Base-by-base conservation (phyloP, 768 basidiomycete genomes). In the Leucocoprinus leucothites region DNA sequence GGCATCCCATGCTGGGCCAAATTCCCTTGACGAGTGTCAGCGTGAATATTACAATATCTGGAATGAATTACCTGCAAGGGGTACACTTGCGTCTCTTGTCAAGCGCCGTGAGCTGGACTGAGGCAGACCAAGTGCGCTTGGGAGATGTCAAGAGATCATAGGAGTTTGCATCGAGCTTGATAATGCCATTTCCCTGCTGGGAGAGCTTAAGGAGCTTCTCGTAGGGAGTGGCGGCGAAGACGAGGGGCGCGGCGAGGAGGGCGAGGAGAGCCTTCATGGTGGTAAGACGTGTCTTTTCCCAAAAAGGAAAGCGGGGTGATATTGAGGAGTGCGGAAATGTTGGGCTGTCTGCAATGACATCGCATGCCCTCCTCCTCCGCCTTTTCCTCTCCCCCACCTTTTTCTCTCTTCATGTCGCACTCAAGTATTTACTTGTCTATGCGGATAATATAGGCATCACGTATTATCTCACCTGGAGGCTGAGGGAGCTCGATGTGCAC, bases 361-460 rank as follows among this genome's bases (percentile, higher is more conserved):
- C 87, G 61, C 89, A 94, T 88, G 90, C 84, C 44, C 78, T 94
- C 58, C 86, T 95, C 50, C 82, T 98, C 52, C 87, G 94, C 26
- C 85, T 98, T 47, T 96, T 97, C 68, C 86, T 95, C 55, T 93
- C 91, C 18, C 89, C 91, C 3, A 85, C 86, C 34, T 98, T 91
- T 77, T 98, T 97, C 74, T 90, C 89, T 9, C 89, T 96, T 53
- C 90, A 95, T 75, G 88, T 95, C 62, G 94, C 94, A 26, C 85
- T 98, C 60, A 83, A 87, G 63, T 98, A 98, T 66, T 82, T 94
- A 55, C 80, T 82, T 60, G 61, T 82, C 36, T 94, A 94, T 69
- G 78, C 86, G 14, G 89, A 92, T 75, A 91, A 93, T 71, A 87
- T 94, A 61, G 92, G 90, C 8, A 93, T 94, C 68, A 94, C 90